These are phyloP conservation scores for Brassica napus DNA, from an alignment of 345 rosid genomes.

Conservation along the genomic window DNA sequence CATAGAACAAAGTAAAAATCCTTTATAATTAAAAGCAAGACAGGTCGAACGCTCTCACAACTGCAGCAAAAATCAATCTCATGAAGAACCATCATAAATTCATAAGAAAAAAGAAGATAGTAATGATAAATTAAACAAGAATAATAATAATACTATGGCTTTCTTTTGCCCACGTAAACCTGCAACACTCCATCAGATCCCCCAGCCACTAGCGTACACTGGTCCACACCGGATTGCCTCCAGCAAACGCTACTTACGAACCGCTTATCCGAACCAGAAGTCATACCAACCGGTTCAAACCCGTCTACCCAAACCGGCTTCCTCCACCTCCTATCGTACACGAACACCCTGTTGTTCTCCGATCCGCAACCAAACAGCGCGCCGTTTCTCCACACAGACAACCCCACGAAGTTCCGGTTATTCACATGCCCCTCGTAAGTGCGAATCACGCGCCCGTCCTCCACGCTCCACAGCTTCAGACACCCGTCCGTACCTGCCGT, in stretches of 20 bases:
- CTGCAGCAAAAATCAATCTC: slow-evolving; percentile 26
- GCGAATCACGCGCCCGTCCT: slow-evolving; percentile 43
- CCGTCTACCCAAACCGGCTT: slow-evolving; percentile 80
- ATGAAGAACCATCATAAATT: slow-evolving; percentile 13
- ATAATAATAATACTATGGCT: slow-evolving; percentile 32
- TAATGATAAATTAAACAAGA: slow-evolving; percentile 16
- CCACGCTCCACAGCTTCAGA: slow-evolving; percentile 64
- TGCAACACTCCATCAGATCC: slow-evolving; percentile 83
- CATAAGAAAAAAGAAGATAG: not conserved
- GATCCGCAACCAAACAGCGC: slow-evolving; percentile 85
- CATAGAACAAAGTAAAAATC: not conserved
- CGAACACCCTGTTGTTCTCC: slow-evolving; percentile 72
- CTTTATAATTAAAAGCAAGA: not conserved
- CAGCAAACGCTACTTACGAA: slow-evolving; percentile 85
- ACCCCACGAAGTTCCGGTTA: slow-evolving; percentile 71
- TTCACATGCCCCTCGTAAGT: slow-evolving; percentile 81
- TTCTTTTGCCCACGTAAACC: slow-evolving; percentile 64
- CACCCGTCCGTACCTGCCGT: slow-evolving; percentile 74
- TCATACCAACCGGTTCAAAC: slow-evolving; percentile 45
- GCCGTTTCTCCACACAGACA: slow-evolving; percentile 77
- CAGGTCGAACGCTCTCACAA: slow-evolving; percentile 22
- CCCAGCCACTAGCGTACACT: slow-evolving; percentile 71
- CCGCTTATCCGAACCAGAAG: slow-evolving; percentile 34
- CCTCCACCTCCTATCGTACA: slow-evolving; percentile 81
- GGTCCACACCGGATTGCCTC: slow-evolving; percentile 69